Percentiles rank a stretch among this genome's conserved stretches.
Evolutionary conservation across 2,329 filamentous ascomycete species (phyloP).

Genomic region (Beauveria medogensis): DNA sequence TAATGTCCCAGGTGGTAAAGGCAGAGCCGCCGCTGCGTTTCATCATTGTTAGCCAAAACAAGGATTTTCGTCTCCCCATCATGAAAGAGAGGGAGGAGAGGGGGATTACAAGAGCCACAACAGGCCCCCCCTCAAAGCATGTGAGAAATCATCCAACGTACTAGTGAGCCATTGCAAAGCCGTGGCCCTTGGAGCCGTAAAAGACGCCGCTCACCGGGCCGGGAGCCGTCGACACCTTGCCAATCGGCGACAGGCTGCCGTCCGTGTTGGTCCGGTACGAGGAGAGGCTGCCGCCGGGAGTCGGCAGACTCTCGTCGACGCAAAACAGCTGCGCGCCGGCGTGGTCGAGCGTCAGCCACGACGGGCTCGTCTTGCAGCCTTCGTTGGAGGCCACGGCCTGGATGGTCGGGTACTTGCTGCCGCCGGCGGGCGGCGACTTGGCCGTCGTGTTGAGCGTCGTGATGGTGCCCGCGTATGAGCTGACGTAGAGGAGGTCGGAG

Average conservation of each 20-base stretch:
- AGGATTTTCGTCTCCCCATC: background rate
- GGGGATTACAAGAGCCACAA: background rate
- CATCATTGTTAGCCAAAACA: background rate
- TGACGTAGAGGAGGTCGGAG: constrained; percentile 36
- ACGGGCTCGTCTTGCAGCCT: constrained; percentile 45
- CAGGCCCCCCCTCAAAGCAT: no score
- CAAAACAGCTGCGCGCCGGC: constrained; percentile 46
- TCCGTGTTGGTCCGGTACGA: constrained; percentile 29
- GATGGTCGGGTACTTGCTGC: constrained; percentile 26
- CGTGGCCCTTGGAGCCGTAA: constrained; percentile 33
- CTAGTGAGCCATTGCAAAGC: constrained; percentile 37
- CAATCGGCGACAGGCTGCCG: constrained; percentile 31
- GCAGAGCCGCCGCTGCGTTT: constrained; percentile 29
- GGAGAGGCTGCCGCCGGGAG: constrained; percentile 40
- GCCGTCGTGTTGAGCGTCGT: constrained; percentile 38
- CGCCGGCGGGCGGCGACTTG: constrained; percentile 5
- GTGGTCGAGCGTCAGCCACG: constrained; percentile 52
- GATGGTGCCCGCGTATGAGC: constrained; percentile 40
- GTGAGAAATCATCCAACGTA: constrained; percentile 23
- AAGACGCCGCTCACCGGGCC: constrained; percentile 37
- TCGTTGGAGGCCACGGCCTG: constrained; percentile 32
- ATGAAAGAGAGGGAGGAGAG: background rate
- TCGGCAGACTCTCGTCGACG: constrained; percentile 46
- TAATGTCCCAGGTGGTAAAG: constrained; percentile 37
- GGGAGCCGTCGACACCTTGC: constrained; percentile 24